Conservation (phyloP, 2,329 filamentous ascomycete genomes). For the Pseudocercospora eumusae region DNA sequence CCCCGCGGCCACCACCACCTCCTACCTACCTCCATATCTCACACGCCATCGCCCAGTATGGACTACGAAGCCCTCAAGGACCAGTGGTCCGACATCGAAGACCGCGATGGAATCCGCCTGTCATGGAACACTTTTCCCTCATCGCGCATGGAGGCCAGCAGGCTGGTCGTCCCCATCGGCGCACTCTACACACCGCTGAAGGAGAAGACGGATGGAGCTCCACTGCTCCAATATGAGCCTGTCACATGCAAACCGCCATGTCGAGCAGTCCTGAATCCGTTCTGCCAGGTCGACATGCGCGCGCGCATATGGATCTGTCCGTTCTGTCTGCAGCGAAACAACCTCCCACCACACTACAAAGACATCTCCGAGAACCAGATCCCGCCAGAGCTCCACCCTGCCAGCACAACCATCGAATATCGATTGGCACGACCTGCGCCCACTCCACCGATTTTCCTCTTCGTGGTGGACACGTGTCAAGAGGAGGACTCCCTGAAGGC, state of each 20-base stretch:
- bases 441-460: slow-evolving; percentile 82
- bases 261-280: slow-evolving; percentile 92
- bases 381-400: slow-evolving; percentile 77
- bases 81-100: slow-evolving; percentile 94
- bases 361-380: slow-evolving; percentile 83
- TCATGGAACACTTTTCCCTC: slow-evolving; percentile 99
- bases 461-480: slow-evolving; percentile 85
- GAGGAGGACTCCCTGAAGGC: slow-evolving; percentile 82
- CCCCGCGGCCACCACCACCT: slow-evolving; percentile 17
- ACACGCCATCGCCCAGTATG: slow-evolving; percentile 54
- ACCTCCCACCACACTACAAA: slow-evolving; percentile 82
- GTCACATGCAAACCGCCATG: slow-evolving; percentile 96
- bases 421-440: slow-evolving; percentile 77
- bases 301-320: slow-evolving; percentile 86
- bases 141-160: slow-evolving; percentile 74
- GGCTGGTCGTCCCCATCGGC: slow-evolving; percentile 75
- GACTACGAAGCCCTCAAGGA: slow-evolving; percentile 93
- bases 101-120: slow-evolving; percentile 89
- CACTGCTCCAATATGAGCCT: slow-evolving; percentile 90
- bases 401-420: slow-evolving; percentile 89
- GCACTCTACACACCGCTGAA: slow-evolving; percentile 94
- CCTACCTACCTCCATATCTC: slow-evolving; percentile 12
- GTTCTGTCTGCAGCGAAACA: slow-evolving; percentile 82
- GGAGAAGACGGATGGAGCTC: slow-evolving; percentile 80
- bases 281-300: slow-evolving; percentile 85